Percentiles rank a stretch among this genome's conserved stretches.
Conservation (phyloP, 345 rosid genomes). For the Noccaea bulbosa region DNA sequence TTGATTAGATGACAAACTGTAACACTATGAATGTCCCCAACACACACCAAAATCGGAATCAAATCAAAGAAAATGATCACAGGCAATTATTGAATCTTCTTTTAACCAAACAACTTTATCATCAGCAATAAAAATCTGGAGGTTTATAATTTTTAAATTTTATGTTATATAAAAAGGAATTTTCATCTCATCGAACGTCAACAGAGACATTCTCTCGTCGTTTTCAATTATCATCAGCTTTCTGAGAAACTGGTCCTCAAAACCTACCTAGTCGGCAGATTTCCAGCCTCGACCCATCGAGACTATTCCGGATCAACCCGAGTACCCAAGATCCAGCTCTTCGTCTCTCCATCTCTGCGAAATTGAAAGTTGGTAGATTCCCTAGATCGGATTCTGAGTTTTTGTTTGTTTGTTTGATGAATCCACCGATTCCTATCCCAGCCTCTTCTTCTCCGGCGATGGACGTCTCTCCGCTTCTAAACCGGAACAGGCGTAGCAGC, state of each 20-base stretch:
- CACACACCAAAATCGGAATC: background rate
- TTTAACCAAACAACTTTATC: background rate
- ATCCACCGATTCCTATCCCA: conserved; percentile 43
- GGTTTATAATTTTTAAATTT: background rate
- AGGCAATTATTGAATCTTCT: background rate
- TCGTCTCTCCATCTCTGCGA: background rate
- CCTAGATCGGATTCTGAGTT: background rate
- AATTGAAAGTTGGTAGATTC: background rate
- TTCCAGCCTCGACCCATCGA: conserved; percentile 36
- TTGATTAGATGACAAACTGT: no score
- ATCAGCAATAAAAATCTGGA: background rate
- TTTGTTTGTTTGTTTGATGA: conserved; percentile 36
- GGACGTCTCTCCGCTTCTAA: conserved; percentile 60
- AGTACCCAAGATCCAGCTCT: conserved; percentile 23
- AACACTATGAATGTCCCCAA: no score
- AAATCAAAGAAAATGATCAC: no score
- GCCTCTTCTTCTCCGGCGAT: conserved; percentile 43
- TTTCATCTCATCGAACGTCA: conserved; percentile 7
- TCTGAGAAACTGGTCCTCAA: conserved; percentile 1
- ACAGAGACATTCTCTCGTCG: conserved; percentile 32
- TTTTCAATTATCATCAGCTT: conserved; percentile 1
- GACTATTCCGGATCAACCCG: conserved; percentile 21
- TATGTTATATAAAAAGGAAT: background rate
- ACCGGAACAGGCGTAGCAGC: conserved; percentile 61
- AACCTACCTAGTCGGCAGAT: conserved; percentile 33